Conservation (phyloP, 495 filamentous ascomycete species). For the Margaritispora aquatica region DNA sequence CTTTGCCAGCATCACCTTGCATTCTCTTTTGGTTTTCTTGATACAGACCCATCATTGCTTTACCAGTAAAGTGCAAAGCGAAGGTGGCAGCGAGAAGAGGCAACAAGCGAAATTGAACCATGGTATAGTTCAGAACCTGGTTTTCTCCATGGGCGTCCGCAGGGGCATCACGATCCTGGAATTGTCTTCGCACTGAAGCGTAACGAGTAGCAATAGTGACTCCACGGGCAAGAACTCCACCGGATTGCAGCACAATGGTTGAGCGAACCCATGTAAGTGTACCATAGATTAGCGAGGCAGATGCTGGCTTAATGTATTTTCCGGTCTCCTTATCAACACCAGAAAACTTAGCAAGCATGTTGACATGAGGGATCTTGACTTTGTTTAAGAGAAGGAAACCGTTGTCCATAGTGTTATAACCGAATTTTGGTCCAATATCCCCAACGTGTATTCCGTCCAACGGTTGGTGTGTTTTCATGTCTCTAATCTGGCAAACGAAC, state of each 20-base stretch:
- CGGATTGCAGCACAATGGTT: conserved; percentile 62
- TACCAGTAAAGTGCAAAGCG: conserved; percentile 67
- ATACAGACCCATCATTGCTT: conserved; percentile 62
- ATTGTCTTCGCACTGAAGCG: conserved; percentile 61
- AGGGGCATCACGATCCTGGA: conserved; percentile 58
- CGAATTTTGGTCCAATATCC: conserved; percentile 71
- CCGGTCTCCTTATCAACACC: conserved; percentile 53
- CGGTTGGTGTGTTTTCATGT: conserved; percentile 62
- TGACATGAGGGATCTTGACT: conserved; percentile 60
- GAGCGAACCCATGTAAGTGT: conserved; percentile 68
- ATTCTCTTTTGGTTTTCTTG: conserved; percentile 57
- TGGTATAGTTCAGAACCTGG: conserved; percentile 69
- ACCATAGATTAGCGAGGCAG: conserved; percentile 61
- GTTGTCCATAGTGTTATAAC: conserved; percentile 68
- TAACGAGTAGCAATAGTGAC: conserved; percentile 72
- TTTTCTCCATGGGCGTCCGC: conserved; percentile 46
- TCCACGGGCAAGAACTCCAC: conserved; percentile 61
- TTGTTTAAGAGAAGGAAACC: conserved; percentile 69
- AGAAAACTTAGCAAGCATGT: conserved; percentile 63
- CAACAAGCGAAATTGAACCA: conserved; percentile 65
- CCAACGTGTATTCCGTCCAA: conserved; percentile 64
- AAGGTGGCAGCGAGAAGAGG: conserved; percentile 69
- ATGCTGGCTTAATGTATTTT: conserved; percentile 56
- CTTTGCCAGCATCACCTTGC: conserved; percentile 30
- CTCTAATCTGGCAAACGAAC: conserved; percentile 69